Conservation (phyloP, 2,329 filamentous ascomycete species). For the Acephala macrosclerotiorum region DNA sequence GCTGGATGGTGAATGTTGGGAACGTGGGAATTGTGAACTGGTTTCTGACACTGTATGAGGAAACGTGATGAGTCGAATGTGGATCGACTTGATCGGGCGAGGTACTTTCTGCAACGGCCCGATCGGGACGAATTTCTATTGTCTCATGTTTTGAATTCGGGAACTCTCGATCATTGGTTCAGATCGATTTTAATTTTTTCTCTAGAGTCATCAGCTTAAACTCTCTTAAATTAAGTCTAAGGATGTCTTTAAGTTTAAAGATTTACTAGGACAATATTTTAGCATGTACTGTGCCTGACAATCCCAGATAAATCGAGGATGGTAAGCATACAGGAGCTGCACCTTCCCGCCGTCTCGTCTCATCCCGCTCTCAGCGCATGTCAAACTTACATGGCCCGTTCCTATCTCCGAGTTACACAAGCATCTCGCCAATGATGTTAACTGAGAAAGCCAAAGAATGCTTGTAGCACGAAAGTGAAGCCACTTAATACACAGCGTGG, state of each 20-base stretch:
- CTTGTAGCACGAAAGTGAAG: not conserved
- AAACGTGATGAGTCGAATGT: constrained; percentile 15
- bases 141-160: not conserved
- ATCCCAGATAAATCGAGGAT: not conserved
- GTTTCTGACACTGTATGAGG: not conserved
- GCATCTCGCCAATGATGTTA: not conserved
- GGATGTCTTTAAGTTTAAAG: not conserved
- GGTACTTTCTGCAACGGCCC: not conserved
- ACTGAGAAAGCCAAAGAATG: not conserved
- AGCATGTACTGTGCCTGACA: constrained; percentile 6
- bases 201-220: not conserved
- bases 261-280: not conserved
- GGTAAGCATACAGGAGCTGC: too few relatives aligned
- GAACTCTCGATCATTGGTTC: not conserved
- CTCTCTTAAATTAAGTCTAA: not conserved
- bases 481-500: constrained; percentile 11
- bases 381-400: not conserved
- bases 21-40: not conserved
- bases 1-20: not conserved
- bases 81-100: not conserved
- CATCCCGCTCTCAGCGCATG: not conserved
- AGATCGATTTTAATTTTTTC: not conserved
- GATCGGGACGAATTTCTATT: not conserved
- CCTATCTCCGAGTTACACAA: not conserved
- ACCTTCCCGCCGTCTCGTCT: not conserved